Evolutionary conservation across 495 filamentous ascomycete genomes (phyloP), one percentile per base, ranked within the genome.

Genomic region (Mycothermus thermophilus): DNA sequence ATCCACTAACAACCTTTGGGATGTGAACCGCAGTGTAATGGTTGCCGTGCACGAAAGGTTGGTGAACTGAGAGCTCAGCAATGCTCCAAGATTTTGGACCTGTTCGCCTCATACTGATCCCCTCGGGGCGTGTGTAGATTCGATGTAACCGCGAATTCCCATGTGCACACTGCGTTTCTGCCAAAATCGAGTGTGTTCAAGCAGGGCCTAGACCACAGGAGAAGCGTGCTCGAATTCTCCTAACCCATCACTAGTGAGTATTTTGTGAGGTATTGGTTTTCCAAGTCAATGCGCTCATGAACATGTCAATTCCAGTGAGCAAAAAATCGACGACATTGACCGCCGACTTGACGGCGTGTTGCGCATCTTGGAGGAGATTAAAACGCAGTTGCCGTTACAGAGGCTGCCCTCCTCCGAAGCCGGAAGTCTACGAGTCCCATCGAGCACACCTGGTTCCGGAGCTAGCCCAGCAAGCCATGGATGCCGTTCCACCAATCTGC

Each of bases 241-340:
- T 47, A 17, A 44, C 35, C 23, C 38, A 40, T n/a, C 41, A 50
- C 14, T 50, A 47, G 47, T 50, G 21, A 25, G 43, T 29, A 4
- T 5, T 8, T 13, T 14, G 3, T 12, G 4, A 1, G 7, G 13
- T 10, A 8, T 26, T 31, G 10, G 9, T 11, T 9, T 28, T 15
- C 35, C 1, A 8, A 8, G 21, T 4, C 13, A 4, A 1, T 8
- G 1, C 3, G 1, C 2, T 5, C 15, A 5, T 1, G 5, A 20
- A 3, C 13, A 14, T 5, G 16, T 34, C 25, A 1, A 10, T 14
- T 11, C 1, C 30, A 80, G 74, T 50, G 75, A 80, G 44, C 64
- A 60, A 46, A 80, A 80, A 51, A 76, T 80, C 29, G 75, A 79
- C 40, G 53, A 61, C 17, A 77, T 80, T 34, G 74, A 75, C 46